Percentiles rank a stretch among this genome's conserved stretches.
phyloP scores from a whole-genome alignment of 2,329 filamentous ascomycete species.

The Seiridium cupressi region DNA sequence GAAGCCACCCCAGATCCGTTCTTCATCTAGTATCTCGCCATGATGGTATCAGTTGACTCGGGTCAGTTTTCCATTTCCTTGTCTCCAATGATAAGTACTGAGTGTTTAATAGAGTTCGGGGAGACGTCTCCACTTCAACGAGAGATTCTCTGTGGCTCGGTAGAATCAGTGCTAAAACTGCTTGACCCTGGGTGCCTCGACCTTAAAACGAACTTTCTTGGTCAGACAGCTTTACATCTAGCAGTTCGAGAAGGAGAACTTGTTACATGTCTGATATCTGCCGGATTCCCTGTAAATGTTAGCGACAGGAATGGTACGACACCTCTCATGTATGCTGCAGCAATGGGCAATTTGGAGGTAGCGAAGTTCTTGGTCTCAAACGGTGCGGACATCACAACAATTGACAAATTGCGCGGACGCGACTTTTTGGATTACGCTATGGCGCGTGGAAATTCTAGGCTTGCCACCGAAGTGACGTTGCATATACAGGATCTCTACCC shows the following conservation, averaged over 20 bases:
- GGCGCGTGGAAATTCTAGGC: not conserved
- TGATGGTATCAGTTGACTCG: not conserved
- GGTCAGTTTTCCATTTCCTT: not conserved
- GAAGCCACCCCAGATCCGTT: not conserved
- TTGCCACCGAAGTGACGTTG: not conserved
- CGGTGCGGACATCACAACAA: not conserved
- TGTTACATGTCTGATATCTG: not conserved
- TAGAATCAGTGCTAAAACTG: not conserved
- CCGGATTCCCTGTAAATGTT: not conserved
- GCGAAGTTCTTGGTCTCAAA: not conserved
- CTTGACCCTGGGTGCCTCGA: not conserved
- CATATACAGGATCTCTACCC: not conserved
- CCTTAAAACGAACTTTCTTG: not conserved
- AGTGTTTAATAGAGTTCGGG: conserved; percentile 1
- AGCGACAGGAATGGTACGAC: not conserved
- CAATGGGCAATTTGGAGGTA: not conserved
- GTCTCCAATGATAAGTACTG: not conserved
- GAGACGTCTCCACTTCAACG: not conserved
- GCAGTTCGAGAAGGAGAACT: not conserved
- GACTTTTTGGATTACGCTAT: not conserved
- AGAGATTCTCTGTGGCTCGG: not conserved
- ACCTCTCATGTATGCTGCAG: not conserved
- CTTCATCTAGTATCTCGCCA: not conserved
- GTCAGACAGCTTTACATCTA: conserved; percentile 3
- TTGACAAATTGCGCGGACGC: not conserved